phyloP scores from a whole-genome alignment of 495 filamentous ascomycete species.

The Penicillium samsonianum region DNA sequence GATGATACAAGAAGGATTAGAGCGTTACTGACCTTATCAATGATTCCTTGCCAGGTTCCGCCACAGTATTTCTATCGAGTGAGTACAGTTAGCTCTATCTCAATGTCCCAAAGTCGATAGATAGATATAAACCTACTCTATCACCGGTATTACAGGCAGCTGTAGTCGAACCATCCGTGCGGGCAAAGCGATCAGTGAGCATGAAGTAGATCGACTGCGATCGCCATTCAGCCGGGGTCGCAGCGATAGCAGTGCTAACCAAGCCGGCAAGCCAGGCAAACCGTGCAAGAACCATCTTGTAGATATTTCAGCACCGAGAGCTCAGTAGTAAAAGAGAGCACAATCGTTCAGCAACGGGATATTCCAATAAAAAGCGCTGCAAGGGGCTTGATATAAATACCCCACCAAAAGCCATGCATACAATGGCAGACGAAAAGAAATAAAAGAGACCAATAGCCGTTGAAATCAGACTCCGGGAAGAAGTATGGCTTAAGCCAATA shows the following conservation, averaged over 20 bases:
- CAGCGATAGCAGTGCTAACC: constrained; percentile 33
- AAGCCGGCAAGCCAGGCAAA: constrained; percentile 24
- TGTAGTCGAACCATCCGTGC: constrained; percentile 64
- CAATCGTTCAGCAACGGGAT: not conserved
- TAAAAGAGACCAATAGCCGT: not conserved
- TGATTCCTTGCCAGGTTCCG: constrained; percentile 72
- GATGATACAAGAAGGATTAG: not conserved
- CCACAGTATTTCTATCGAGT: constrained; percentile 63
- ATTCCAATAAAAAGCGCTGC: not conserved
- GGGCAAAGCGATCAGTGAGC: constrained; percentile 74
- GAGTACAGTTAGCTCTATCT: not conserved
- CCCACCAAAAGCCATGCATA: not conserved
- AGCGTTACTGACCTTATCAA: constrained; percentile 53
- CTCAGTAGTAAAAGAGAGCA: not conserved
- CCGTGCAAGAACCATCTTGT: constrained; percentile 17
- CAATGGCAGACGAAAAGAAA: not conserved
- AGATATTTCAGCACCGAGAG: not conserved
- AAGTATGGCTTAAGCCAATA: not conserved
- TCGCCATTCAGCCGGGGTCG: constrained; percentile 57
- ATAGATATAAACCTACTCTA: constrained; percentile 23
- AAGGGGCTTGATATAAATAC: not conserved
- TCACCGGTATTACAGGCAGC: constrained; percentile 48
- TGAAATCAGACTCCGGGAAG: not conserved
- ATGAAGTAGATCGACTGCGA: constrained; percentile 72
- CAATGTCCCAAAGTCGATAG: not conserved